Base-by-base conservation (phyloP, 164 flowering plant species). In the Macadamia integrifolia region DNA sequence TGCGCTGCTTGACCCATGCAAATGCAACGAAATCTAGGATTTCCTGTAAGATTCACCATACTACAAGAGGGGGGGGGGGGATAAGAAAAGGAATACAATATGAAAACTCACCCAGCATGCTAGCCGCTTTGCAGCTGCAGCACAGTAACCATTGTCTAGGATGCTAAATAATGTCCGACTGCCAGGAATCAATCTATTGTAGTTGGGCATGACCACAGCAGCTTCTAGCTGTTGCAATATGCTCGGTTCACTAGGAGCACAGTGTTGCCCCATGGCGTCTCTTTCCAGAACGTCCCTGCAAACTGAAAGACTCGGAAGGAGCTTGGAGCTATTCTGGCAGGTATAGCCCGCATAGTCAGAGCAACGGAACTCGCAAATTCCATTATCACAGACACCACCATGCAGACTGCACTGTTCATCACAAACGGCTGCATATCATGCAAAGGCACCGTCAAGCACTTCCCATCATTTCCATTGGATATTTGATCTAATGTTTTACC, bases 281-380 rank as follows among this genome's bases (percentile, higher is more conserved):
- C 79, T 83, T 52, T 79, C 79, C 60, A 92, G 75, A 35, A 95
- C 96, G 73, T 87, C 78, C 70, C 84, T 80, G 81, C 99, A 95
- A 50, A 86, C 84, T 30, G 85, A 84, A 55, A 95, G 93, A 78
- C 85, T 89, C 0, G 93, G 83, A 52, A 84, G 80, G 29, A 95
- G 88, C 40, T n/a, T 70, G 56, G 98, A 87, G 77, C 90, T 95
- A 81, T 95, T 92, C 75, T 88, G 98, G 78, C 99, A 95, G 3
- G 90, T 89, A 78, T 95, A 92, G 58, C 99, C 99, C 1, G 99
- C 98, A 78, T 95, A 95, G 75, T 95, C 99, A 4, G 99, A 95
- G 78, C 99, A 95, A 1, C 99, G 92, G 64, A 95, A 95, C 76
- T 95, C 99, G 64, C 99, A 94, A 3, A 86, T 85, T 9, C 99